Base-by-base conservation (phyloP, 106 monocot species). In the Iris macrosiphon region DNA sequence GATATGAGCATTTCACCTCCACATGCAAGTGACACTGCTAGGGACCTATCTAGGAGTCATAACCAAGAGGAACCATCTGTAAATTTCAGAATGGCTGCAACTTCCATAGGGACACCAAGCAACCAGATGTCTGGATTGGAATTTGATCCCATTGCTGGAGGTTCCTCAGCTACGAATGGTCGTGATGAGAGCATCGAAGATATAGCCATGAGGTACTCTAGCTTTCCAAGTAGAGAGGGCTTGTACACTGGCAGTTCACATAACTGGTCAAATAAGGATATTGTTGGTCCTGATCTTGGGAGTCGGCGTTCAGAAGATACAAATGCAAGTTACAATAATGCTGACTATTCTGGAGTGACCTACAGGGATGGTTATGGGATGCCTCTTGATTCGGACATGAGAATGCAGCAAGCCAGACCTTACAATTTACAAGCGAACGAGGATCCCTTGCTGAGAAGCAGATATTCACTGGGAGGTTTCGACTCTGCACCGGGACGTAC, bases 1-100 rank as follows among this genome's bases (percentile, higher is more conserved):
- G 70, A 87, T 35, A 88, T 80, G 83, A 72, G 66, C 57, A 72
- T 87, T 57, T 92, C 85, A 3, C 72, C 81, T 15, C 23, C 61
- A 35, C 20, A 39, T 55, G 6, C 30, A 31, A 42, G 40, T 25
- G 66, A 52, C 11, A 13, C 45, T 27, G 10, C 51, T 27, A 49
- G 14, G 45, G 28, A 67, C 6, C 12, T 19, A 1, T 31, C 57
- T 17, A 20, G 20, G 19, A 7, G 15, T 59, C 21, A 41, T 12
- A 3, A 0, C 13, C 22, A 32, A 14, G 32, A 45, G 21, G 26
- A 38, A 56, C 21, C 32, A 30, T 31, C 33, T 1, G 53, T 20
- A 53, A 33, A 30, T 33, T 32, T 17, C 16, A 53, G 38, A 7
- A 40, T 51, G 27, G 13, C 62, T 21, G 62, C 52, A 27, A 37